Conservation (phyloP, 2,329 filamentous ascomycete genomes). For the Talaromyces rugulosus region DNA sequence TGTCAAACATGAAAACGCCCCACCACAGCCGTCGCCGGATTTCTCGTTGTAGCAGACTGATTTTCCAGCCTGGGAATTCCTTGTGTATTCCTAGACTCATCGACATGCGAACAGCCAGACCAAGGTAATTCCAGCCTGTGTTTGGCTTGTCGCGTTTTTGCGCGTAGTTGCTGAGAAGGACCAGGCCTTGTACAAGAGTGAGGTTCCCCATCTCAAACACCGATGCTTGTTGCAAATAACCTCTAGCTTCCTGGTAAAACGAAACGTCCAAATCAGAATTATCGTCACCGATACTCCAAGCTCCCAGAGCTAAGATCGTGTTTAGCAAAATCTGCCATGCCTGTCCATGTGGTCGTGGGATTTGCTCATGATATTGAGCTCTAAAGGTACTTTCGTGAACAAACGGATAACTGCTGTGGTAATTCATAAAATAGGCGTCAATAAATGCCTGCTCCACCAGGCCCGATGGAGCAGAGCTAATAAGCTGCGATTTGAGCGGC, state of each 20-base stretch:
- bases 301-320: conserved; percentile 43
- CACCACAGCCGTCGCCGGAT: conserved; percentile 40
- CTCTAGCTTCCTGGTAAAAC: conserved; percentile 45
- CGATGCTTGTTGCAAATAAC: conserved; percentile 41
- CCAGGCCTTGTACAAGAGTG: conserved; percentile 45
- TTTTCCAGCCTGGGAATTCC: conserved; percentile 46
- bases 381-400: conserved; percentile 46
- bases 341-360: conserved; percentile 38
- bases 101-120: conserved; percentile 47
- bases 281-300: conserved; percentile 40
- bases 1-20: conserved; percentile 45
- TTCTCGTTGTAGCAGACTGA: conserved; percentile 39
- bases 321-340: conserved; percentile 46
- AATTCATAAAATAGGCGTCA: conserved; percentile 45
- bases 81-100: conserved; percentile 50
- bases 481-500: conserved; percentile 34
- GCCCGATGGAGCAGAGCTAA: conserved; percentile 34
- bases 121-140: conserved; percentile 47
- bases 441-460: conserved; percentile 39
- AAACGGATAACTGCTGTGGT: conserved; percentile 46
- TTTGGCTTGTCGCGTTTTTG: conserved; percentile 51
- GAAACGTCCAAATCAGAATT: conserved; percentile 42
- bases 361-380: conserved; percentile 43
- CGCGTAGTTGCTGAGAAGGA: conserved; percentile 46
- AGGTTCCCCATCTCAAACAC: conserved; percentile 49